Base-by-base conservation (phyloP, 2,329 filamentous ascomycete species). In the Ilyonectria sp. region DNA sequence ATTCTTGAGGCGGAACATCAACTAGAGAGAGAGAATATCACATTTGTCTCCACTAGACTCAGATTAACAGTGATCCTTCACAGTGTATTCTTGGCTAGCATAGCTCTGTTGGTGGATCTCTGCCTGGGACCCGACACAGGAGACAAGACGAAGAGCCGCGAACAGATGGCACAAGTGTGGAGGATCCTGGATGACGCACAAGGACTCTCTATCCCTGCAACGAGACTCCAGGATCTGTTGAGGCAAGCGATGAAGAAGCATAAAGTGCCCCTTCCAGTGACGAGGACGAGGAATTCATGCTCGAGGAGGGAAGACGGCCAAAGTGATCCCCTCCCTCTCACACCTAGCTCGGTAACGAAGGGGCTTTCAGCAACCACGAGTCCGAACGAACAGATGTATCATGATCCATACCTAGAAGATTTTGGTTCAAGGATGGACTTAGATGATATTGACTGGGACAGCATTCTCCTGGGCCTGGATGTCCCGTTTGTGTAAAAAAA, bases 381-480 rank as follows among this genome's bases (percentile, higher is more conserved):
- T 11, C 72, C 65, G 1, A 46, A 64, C 21, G 71, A 73, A 8
- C 46, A 46, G 3, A 65, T 69, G 7, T 55, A 64, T 26, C 63
- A 71, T 15, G 71, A 71, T 15, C 68, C 78, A 6, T 77, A 78
- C 29, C 73, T 76, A 71, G 72, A 74, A 9, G 69, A 71, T 43
- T 60, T 79, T 1, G 77, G 77, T 29, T 72, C 74, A 0, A 73
- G 74, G 19, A 77, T 78, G 73, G 75, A 79, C n/a, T 55, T 81
- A 23, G 77, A 81, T 49, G 72, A 72, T 6, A 78, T 81, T 68
- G 79, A 81, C 53, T 81, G 79, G 78, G 79, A 81, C 44, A 75
- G 74, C 49, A 60, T 81, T 15, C 75, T 81, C 56, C 80, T 78
- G 74, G 77, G 77, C 1, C 57, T 81, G 23, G 79, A 81, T 52